Conservation (phyloP, 495 filamentous ascomycete species). For the Parathielavia appendiculata region DNA sequence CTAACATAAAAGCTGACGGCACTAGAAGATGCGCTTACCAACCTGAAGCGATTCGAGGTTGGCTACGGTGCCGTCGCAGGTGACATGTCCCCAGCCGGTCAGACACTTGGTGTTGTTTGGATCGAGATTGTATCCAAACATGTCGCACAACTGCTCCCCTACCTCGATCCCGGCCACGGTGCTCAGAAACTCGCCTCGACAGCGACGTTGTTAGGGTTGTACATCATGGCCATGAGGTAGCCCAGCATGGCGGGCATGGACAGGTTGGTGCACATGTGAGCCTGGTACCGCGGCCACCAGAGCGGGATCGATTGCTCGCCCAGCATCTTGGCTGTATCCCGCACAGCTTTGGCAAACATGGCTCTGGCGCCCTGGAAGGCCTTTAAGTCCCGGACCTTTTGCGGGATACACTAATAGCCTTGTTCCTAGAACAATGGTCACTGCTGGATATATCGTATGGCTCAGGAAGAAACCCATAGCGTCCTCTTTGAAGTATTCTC, state of each 20-base stretch:
- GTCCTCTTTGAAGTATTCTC: too few relatives aligned
- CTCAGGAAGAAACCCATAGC: too few relatives aligned
- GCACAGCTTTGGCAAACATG: too few relatives aligned
- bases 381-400: too few relatives aligned
- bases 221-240: conserved; percentile 46
- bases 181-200: conserved; percentile 42
- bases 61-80: conserved; percentile 43
- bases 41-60: conserved; percentile 46
- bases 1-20: too few relatives aligned
- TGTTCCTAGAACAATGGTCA: too few relatives aligned
- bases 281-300: conserved; percentile 44
- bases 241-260: conserved; percentile 32
- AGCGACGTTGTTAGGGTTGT: conserved; percentile 48
- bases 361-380: too few relatives aligned
- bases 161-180: conserved; percentile 40
- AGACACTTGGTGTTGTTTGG: conserved; percentile 18
- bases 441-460: too few relatives aligned
- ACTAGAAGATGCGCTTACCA: not conserved
- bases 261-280: conserved; percentile 43
- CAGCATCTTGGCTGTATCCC: too few relatives aligned
- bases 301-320: conserved; percentile 38
- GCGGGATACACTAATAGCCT: too few relatives aligned
- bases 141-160: conserved; percentile 40
- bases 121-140: conserved; percentile 43
- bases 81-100: conserved; percentile 40